Evolutionary conservation across 163 green algal genomes (phyloP), one percentile per base, ranked within the genome.

Genomic region (Chlamydomonas reinhardtii): DNA sequence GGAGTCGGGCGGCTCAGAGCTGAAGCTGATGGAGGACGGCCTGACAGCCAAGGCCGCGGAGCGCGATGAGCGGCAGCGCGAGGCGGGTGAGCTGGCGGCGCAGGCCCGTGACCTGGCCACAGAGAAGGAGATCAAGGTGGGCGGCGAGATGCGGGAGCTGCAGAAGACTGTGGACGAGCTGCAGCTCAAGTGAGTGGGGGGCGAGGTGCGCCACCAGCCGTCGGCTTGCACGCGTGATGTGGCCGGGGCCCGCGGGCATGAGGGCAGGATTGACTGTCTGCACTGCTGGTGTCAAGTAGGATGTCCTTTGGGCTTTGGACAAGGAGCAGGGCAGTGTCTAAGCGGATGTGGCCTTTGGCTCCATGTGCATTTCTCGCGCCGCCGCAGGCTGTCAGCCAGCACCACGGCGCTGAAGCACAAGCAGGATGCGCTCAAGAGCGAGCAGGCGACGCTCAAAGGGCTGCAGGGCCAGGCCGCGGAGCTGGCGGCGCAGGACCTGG

Each of bases 91-190:
- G 61, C 89, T 91, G 74, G 90, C 90, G 48, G 90, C 85, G 20
- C 89, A 96, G 69, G 92, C 96, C n/a, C 80, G 90, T 68, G 90
- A 86, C 29, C 89, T 97, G 90, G 81, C 94, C 83, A 93, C 90
- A 2, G 94, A 99, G 89, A 98, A 97, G 92, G 94, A 98, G 89
- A 91, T 95, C 74, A 91, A 96, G 86, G 90, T 89, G 59, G 93
- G 93, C 4, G 93, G 94, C 4, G 95, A 98, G 86, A 94, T 98
- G 73, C 95, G 95, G 89, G 92, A 95, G 85, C 92, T 99, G 82
- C 83, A 92, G 75, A 89, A 89, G 24, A n/a, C 91, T 35, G 94
- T 94, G 34, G 97, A 99, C 74, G 80, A 92, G 27, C 89, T 99
- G n/a, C 92, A 92, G 72, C 98, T 98, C 84, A 88, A 90, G 93